Evolutionary conservation across 2,329 filamentous ascomycete genomes (phyloP).

Genomic region (Bisporella sp.): DNA sequence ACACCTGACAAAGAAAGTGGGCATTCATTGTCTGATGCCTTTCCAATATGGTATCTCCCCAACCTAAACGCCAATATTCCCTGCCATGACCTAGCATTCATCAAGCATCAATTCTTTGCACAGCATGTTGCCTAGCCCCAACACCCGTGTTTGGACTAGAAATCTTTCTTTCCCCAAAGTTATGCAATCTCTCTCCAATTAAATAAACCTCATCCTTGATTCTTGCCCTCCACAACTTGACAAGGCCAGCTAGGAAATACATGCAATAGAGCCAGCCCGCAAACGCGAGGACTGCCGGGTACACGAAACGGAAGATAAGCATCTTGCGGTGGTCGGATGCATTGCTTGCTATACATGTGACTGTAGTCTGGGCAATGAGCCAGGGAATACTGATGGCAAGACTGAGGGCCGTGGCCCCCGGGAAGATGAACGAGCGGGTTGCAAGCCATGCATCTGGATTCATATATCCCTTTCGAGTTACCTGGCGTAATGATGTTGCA

Average conservation of each 20-base stretch:
- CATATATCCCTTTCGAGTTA: constrained; percentile 69
- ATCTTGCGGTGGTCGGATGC: constrained; percentile 18
- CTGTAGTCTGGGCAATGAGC: constrained; percentile 44
- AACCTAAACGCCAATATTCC: too few species aligned
- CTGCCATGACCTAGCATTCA: too few species aligned
- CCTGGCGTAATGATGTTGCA: constrained; percentile 65
- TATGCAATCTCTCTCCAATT: constrained; percentile 90
- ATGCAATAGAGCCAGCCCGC: constrained; percentile 39
- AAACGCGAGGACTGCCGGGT: constrained; percentile 48
- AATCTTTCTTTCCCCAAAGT: constrained; percentile 58
- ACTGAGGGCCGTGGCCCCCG: constrained; percentile 54
- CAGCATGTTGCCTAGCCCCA: too few species aligned
- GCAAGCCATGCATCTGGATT: constrained; percentile 72
- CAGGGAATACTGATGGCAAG: constrained; percentile 61
- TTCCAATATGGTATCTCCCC: too few species aligned
- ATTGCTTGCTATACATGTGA: constrained; percentile 30
- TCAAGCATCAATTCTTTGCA: too few species aligned
- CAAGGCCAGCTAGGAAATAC: constrained; percentile 50
- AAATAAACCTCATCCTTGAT: constrained; percentile 94
- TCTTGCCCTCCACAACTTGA: constrained; percentile 69
- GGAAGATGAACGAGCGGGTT: constrained; percentile 81
- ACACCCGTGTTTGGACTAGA: too few species aligned
- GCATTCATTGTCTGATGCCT: too few species aligned
- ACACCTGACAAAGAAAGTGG: too few species aligned
- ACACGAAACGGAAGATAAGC: constrained; percentile 58